These are phyloP conservation scores for Simplicillium aogashimaense DNA, from an alignment of 2,329 filamentous ascomycete species.

Conservation along the genomic window DNA sequence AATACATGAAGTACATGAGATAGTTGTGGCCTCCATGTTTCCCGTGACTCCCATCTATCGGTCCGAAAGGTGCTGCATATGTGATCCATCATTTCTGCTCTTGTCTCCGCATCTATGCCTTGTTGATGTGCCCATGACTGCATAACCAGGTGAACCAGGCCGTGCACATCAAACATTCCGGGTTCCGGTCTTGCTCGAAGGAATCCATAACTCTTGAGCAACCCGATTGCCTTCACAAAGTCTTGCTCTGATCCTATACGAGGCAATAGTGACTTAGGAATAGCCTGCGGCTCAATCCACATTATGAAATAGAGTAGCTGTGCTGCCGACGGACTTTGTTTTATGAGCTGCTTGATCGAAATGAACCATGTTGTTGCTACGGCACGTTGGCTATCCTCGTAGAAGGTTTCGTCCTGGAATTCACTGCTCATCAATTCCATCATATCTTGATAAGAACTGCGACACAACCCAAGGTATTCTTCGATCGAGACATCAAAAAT, in stretches of 20 bases:
- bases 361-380: conserved; percentile 1
- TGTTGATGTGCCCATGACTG: not conserved
- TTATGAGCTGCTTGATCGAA: conserved; percentile 5
- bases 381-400: conserved; percentile 18
- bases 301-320: conserved; percentile 28
- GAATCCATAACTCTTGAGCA: conserved; percentile 1
- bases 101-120: not conserved
- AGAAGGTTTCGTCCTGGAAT: not conserved
- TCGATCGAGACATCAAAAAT: conserved; percentile 13
- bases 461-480: conserved; percentile 23
- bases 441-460: conserved; percentile 7
- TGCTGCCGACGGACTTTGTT: conserved; percentile 14
- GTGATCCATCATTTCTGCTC: not conserved
- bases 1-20: conserved; percentile 1
- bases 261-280: conserved; percentile 1
- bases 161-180: conserved; percentile 1
- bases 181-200: not conserved
- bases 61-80: not conserved
- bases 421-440: not conserved
- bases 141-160: conserved; percentile 1
- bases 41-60: conserved; percentile 1
- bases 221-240: not conserved
- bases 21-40: conserved; percentile 1
- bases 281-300: conserved; percentile 18
- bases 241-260: conserved; percentile 1